Evolutionary conservation across 2,329 filamentous ascomycete species (phyloP).

Genomic region (Stagonosporopsis tanaceti): DNA sequence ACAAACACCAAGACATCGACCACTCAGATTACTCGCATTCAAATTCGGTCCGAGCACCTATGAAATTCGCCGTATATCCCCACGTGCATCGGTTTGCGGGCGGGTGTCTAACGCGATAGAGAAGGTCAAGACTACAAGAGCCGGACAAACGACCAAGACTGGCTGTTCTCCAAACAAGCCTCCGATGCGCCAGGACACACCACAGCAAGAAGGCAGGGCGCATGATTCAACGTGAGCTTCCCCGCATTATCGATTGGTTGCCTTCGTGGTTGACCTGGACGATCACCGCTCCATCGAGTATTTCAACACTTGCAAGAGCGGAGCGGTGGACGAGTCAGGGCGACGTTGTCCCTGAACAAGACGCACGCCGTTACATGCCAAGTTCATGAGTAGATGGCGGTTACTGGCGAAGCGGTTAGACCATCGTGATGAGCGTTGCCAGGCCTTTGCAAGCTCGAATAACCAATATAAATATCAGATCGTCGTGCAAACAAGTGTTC

Average conservation of each 20-base stretch:
- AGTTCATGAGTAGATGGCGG: not conserved
- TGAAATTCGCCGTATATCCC: slow-evolving; percentile 7
- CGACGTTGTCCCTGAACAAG: slow-evolving; percentile 16
- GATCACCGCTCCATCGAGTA: slow-evolving; percentile 13
- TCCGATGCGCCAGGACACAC: slow-evolving; percentile 25
- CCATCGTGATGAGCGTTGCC: not conserved
- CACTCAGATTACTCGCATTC: not conserved
- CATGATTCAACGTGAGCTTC: slow-evolving; percentile 20
- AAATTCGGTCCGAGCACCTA: slow-evolving; percentile 9
- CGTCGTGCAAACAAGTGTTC: not conserved
- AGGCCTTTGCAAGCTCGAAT: not conserved
- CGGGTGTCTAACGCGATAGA: slow-evolving; percentile 30
- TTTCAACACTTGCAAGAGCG: slow-evolving; percentile 2
- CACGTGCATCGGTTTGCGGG: slow-evolving; percentile 18
- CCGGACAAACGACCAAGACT: slow-evolving; percentile 21
- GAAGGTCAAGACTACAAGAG: slow-evolving; percentile 31
- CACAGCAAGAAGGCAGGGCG: slow-evolving; percentile 1
- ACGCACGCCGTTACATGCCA: slow-evolving; percentile 17
- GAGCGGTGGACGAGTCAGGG: slow-evolving; percentile 11
- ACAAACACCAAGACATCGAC: not conserved
- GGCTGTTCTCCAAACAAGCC: slow-evolving; percentile 17
- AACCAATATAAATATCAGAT: slow-evolving; percentile 6
- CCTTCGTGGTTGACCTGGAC: not conserved
- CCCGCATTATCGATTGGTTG: slow-evolving; percentile 18
- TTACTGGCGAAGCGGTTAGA: not conserved